Conservation (phyloP, 2,329 filamentous ascomycete species). For the Macrophomina pseudophaseolina region DNA sequence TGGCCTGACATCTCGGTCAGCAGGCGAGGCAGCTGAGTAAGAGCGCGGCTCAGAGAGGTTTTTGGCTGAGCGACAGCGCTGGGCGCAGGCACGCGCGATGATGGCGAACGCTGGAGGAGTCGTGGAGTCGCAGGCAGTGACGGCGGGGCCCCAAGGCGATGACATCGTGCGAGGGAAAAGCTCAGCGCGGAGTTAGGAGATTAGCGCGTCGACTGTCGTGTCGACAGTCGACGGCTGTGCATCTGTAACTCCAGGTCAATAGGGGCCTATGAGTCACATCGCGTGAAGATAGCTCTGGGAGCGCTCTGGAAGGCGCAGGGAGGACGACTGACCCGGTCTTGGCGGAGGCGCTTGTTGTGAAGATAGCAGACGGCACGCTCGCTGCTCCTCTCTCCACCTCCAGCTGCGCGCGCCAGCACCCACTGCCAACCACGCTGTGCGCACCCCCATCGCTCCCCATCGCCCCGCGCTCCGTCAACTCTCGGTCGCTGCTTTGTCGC, state of each 20-base stretch:
- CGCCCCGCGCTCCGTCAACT: not conserved
- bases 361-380: constrained; percentile 21
- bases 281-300: not conserved
- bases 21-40: constrained; percentile 17
- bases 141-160: not conserved
- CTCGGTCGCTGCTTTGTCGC: not conserved
- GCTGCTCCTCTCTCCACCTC: constrained; percentile 1
- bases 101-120: not conserved
- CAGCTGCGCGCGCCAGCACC: not conserved
- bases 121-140: not conserved
- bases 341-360: constrained; percentile 17
- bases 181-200: constrained; percentile 22
- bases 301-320: constrained; percentile 6
- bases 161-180: constrained; percentile 12
- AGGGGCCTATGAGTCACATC: constrained; percentile 15
- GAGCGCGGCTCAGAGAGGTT: not conserved
- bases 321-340: constrained; percentile 21
- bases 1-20: constrained; percentile 7
- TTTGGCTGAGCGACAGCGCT: not conserved
- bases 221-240: not conserved
- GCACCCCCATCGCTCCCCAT: not conserved
- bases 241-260: constrained; percentile 11
- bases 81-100: not conserved
- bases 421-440: not conserved
- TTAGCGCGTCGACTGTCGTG: not conserved